Base-by-base conservation (phyloP, 768 basidiomycete genomes). In the Boletus rufocinnamomeus region DNA sequence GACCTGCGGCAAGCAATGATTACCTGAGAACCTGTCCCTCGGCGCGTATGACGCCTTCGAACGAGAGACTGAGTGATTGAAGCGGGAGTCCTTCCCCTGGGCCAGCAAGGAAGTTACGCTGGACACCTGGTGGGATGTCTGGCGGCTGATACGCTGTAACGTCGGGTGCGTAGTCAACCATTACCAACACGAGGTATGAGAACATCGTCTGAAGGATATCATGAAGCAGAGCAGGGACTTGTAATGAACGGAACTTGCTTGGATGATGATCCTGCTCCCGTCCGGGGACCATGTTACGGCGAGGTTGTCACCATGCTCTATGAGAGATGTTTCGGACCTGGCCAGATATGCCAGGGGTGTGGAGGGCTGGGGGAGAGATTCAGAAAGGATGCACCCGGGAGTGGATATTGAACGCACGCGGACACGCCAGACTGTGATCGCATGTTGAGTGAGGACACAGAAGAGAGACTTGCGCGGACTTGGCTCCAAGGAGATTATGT, bases 281-380 rank as follows among this genome's bases (percentile, higher is more conserved):
- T 95, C 93, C 53, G 87, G 86, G 19, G 93, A 86, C 94, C 95
- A 98, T 66, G 85, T 82, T 14, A 83, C 84, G 52, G 81, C 75
- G 21, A 80, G 60, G 64, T 94, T 96, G 66, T 86, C 83, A n/a
- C 95, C 95, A 69, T 95, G 94, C 58, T 91, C 87, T 54, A 81
- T 72, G 40, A 96, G 76, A 19, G 93, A 95, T 2, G 84, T 83
- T 8, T 85, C 77, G 37, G 92, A 91, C 54, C 95, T 84, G 34
- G 87, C 80, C 19, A 96, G 79, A 63, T 87, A 82, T 23, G 91
- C 87, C 60, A 92, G 72, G 7, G 88, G 80, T 32, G 84, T 82
- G 40, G 86, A 84, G 1, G 91, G 91, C 91, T 93, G 60, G 40
- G 43, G 30, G 47, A 45, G 37, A 30, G 9, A 44, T 34, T 66